These are phyloP conservation scores for Cucumis variabilis DNA, from an alignment of 331 rosid genomes.

Conservation along the genomic window DNA sequence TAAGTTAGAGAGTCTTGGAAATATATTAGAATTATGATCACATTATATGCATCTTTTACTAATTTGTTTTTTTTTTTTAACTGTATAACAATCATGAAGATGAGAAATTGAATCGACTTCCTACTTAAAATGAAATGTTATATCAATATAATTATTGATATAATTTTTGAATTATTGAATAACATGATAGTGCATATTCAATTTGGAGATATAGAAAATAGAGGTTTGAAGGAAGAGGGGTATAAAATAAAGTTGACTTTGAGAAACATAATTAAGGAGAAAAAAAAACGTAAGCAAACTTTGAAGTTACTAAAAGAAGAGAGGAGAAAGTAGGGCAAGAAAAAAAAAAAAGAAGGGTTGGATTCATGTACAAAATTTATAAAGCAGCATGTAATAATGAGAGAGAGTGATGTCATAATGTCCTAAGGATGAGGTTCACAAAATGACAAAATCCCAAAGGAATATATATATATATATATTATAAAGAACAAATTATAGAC, in stretches of 20 bases:
- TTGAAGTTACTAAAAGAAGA: not conserved
- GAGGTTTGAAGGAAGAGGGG: not conserved
- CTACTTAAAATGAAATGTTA: too few species aligned
- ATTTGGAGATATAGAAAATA: not conserved
- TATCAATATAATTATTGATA: too few species aligned
- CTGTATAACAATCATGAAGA: too few species aligned
- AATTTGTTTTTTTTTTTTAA: too few species aligned
- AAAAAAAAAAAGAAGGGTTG: not conserved
- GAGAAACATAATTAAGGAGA: not conserved
- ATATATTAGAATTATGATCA: too few species aligned
- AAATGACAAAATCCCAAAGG: constrained; percentile 46
- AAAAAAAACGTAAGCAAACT: not conserved
- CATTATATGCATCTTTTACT: too few species aligned
- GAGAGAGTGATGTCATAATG: constrained; percentile 57
- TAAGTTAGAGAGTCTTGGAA: too few species aligned
- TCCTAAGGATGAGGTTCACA: constrained; percentile 67
- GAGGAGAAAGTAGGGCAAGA: not conserved
- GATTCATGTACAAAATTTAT: not conserved
- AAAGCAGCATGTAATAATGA: constrained; percentile 9
- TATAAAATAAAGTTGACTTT: not conserved
- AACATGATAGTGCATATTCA: too few species aligned
- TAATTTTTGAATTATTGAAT: too few species aligned
- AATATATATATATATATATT: not conserved
- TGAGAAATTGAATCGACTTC: too few species aligned
- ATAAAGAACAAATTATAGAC: constrained; percentile 9